Base-by-base conservation (phyloP, 306 rosid genomes). In the Quercus glauca region DNA sequence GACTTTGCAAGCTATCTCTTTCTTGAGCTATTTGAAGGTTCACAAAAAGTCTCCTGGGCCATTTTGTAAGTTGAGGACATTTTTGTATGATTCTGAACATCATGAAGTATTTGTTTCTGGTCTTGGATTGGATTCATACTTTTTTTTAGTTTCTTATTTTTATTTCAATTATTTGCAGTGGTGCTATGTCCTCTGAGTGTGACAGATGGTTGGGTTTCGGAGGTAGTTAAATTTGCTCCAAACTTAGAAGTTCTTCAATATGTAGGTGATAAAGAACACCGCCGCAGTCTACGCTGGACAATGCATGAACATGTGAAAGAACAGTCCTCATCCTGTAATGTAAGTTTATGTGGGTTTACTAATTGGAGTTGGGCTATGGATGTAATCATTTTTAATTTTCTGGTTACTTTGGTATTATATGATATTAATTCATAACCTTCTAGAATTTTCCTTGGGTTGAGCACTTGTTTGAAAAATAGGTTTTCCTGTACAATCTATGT, bases 101-200 rank as follows among this genome's bases (percentile, higher is more conserved):
- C 25, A 3, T 79, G 23, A 19, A 69, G 60, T 69, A 41, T 55
- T 79, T 43, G 41, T 6, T 80, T 69, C 75, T 61, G 57, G 63
- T 74, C 43, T 58, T 67, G 53, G 55, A 82, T 41, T 13, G 55
- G 33, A 60, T 76, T 58, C 82, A 74, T 77, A 26, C 33, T 74
- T 61, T 57, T 26, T 61, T 55, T 11, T 67, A 67, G 37, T 33
- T 85, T 58, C 61, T 76, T 72, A 67, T 35, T 77, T 26, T 69
- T 56, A 18, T 81, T 71, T 71, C 60, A 80, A 81, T 73, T 55
- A 63, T 74, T 37, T 78, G 76, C 88, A 94, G 99, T 94, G 92
- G 92, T 94, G 71, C 64, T 92, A 76, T 94, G 99, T 77, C 97
- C 99, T 84, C 76, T 94, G 76, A 94, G 99, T 73, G 97, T 94